Conservation (phyloP, 139 green algal genomes). For the Medakamo hakoo region DNA sequence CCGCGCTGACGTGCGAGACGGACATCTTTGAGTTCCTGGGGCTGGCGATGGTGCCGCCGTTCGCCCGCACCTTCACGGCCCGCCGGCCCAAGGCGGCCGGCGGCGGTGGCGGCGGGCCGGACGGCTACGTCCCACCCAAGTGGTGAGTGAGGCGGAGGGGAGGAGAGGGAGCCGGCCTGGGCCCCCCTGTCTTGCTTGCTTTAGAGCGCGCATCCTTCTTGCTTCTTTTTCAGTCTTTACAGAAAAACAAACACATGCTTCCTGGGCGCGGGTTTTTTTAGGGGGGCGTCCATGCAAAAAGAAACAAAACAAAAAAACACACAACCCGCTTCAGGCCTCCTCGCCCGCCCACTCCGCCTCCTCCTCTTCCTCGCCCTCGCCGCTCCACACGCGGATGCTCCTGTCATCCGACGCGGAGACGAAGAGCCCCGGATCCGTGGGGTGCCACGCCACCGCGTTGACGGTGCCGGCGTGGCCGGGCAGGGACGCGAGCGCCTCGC, state of each 20-base stretch:
- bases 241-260: too few species aligned
- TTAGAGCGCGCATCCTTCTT: too few species aligned
- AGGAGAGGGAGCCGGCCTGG: too few species aligned
- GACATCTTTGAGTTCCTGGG: background rate
- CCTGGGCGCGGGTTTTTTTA: background rate
- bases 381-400: slow-evolving; percentile 13
- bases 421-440: slow-evolving; percentile 43
- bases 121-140: too few species aligned
- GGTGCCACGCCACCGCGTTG: slow-evolving; percentile 79
- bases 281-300: background rate
- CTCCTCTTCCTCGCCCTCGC: background rate
- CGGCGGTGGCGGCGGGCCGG: too few species aligned
- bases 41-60: background rate
- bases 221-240: too few species aligned
- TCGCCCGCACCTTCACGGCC: background rate
- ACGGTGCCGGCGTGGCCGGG: slow-evolving; percentile 54
- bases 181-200: too few species aligned
- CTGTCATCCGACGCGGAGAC: slow-evolving; percentile 16
- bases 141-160: background rate
- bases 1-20: background rate
- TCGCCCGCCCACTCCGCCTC: too few species aligned
- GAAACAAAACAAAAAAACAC: background rate
- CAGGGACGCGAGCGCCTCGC: slow-evolving; percentile 52
- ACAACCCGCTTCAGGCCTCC: too few species aligned
- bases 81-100: too few species aligned